phyloP scores from a whole-genome alignment of 768 basidiomycete genomes.

The Xanthoconium stramineum region DNA sequence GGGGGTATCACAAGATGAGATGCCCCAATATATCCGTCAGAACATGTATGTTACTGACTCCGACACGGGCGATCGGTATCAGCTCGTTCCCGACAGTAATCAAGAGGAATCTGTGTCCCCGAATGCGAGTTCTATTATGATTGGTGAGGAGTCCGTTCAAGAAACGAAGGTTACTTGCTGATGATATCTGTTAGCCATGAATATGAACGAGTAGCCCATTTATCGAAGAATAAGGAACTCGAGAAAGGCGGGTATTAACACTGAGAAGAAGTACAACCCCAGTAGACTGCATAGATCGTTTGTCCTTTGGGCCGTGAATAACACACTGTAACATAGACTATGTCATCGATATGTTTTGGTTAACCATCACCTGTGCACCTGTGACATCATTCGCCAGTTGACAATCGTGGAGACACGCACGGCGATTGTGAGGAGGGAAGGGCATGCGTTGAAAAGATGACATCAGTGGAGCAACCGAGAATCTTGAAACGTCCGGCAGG shows the following conservation, averaged over 20 bases:
- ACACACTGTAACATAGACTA: background rate
- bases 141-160: background rate
- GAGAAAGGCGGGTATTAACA: background rate
- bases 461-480: no score
- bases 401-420: no score
- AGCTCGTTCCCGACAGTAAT: background rate
- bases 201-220: background rate
- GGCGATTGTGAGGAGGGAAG: no score
- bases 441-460: no score
- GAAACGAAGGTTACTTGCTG: background rate
- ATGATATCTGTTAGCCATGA: background rate
- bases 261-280: background rate
- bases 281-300: background rate
- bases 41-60: conserved; percentile 3
- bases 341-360: no score
- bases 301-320: no score
- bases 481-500: no score
- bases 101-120: background rate
- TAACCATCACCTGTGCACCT: background rate
- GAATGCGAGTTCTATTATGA: background rate
- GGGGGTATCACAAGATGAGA: conserved; percentile 4
- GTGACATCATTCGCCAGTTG: background rate
- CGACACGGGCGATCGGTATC: conserved; percentile 5
- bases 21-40: conserved; percentile 4
- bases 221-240: background rate